Evolutionary conservation across 192 early-diverging fungal species (phyloP).

Genomic region (Coemansia sp.): DNA sequence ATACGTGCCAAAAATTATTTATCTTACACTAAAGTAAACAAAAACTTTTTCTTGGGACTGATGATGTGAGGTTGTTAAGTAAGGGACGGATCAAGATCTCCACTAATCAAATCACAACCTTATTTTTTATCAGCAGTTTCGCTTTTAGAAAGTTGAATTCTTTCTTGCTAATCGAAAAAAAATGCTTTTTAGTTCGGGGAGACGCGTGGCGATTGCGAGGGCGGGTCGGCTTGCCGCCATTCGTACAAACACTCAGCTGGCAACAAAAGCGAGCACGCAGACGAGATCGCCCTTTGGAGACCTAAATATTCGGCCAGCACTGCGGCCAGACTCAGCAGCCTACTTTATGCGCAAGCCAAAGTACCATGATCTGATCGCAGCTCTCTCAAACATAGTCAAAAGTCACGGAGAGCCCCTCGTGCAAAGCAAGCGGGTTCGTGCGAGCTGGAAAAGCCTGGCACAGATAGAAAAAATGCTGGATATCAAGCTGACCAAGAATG

Average conservation of each 20-base stretch:
- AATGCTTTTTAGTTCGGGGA: constrained; percentile 1
- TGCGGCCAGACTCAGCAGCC: constrained; percentile 66
- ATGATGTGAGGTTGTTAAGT: too few species aligned
- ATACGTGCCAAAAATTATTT: too few species aligned
- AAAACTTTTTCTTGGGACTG: too few species aligned
- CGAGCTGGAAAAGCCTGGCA: constrained; percentile 14
- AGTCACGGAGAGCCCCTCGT: constrained; percentile 1
- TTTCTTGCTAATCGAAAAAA: background rate
- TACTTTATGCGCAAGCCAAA: constrained; percentile 87
- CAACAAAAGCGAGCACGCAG: too few species aligned
- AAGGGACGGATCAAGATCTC: too few species aligned
- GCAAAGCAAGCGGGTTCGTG: background rate
- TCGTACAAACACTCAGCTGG: background rate
- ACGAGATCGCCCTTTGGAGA: constrained; percentile 24
- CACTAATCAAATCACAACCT: too few species aligned
- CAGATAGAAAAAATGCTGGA: constrained; percentile 17
- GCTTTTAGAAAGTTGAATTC: constrained; percentile 1
- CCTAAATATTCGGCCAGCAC: constrained; percentile 30
- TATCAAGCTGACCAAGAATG: constrained; percentile 21
- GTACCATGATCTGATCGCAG: constrained; percentile 73
- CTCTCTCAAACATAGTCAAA: constrained; percentile 55
- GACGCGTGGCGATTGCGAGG: background rate
- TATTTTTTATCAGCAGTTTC: too few species aligned
- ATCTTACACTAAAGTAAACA: too few species aligned
- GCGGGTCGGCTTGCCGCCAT: background rate